Evolutionary conservation across 2,329 filamentous ascomycete species (phyloP).

Genomic region (Penicillium sp.): DNA sequence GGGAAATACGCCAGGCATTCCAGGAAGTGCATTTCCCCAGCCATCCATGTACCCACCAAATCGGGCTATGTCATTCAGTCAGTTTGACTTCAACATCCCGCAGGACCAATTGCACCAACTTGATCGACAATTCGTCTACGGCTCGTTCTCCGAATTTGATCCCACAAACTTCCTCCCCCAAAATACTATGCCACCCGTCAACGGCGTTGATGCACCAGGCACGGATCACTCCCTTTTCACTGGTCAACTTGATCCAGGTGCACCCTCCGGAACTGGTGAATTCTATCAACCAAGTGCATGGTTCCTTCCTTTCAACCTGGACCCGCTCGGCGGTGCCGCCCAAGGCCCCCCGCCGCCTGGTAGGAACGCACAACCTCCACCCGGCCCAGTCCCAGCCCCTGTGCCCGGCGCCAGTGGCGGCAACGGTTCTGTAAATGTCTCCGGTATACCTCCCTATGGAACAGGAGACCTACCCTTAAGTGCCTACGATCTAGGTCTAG

Average conservation of each 20-base stretch:
- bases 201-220: constrained; percentile 22
- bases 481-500: constrained; percentile 29
- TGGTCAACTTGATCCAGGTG: constrained; percentile 35
- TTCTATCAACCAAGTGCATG: constrained; percentile 64
- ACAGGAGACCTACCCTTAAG: constrained; percentile 25
- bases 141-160: constrained; percentile 64
- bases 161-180: constrained; percentile 35
- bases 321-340: constrained; percentile 51
- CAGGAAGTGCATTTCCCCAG: constrained; percentile 39
- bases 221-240: constrained; percentile 35
- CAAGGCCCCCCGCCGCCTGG: constrained; percentile 4
- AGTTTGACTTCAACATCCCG: constrained; percentile 41
- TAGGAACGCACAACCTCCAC: constrained; percentile 3
- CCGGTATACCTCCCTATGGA: constrained; percentile 24
- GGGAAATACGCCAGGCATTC: constrained; percentile 30
- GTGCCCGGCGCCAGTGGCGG: constrained; percentile 11
- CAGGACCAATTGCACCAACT: constrained; percentile 62
- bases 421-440: background rate
- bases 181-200: constrained; percentile 30
- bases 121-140: constrained; percentile 74
- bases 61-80: constrained; percentile 29
- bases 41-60: constrained; percentile 33
- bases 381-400: constrained; percentile 2
- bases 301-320: constrained; percentile 92
- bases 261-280: constrained; percentile 37